Conservation (phyloP, 106 monocot species). For the Dioscorea dumetorum region DNA sequence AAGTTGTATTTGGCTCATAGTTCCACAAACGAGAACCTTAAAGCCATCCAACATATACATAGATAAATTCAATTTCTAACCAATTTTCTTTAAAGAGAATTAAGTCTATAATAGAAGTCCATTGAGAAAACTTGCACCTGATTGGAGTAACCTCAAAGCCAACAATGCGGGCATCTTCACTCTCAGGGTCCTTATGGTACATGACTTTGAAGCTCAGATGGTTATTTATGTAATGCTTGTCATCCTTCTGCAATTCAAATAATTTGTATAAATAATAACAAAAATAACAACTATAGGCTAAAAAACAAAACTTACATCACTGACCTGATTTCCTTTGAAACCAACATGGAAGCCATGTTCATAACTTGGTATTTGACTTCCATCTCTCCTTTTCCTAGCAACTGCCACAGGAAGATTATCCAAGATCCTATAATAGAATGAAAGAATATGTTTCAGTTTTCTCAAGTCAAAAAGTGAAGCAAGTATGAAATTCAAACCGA, state of each 20-base stretch:
- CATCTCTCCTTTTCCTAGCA: conserved; percentile 46
- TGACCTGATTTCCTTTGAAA: conserved; percentile 28
- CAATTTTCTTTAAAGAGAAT: too few species aligned
- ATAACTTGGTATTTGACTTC: conserved; percentile 37
- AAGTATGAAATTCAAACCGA: neutral
- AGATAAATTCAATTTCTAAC: too few species aligned
- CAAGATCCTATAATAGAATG: conserved; percentile 46
- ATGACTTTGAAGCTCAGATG: conserved; percentile 62
- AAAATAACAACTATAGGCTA: neutral
- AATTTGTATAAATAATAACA: neutral
- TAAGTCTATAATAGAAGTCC: too few species aligned
- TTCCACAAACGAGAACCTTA: too few species aligned
- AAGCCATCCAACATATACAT: too few species aligned
- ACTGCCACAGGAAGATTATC: conserved; percentile 79
- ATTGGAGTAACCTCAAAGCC: conserved; percentile 65
- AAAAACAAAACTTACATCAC: conserved; percentile 8
- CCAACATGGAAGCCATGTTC: conserved; percentile 57
- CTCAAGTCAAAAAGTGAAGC: too few species aligned
- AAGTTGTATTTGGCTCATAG: too few species aligned
- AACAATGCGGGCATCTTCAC: conserved; percentile 55
- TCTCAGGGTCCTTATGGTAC: conserved; percentile 51
- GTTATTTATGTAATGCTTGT: conserved; percentile 58
- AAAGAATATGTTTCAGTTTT: neutral
- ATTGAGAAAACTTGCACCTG: conserved; percentile 22
- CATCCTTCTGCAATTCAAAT: conserved; percentile 19